A percentile compares a stretch with the other conserved stretches of the same genome.
Evolutionary conservation across 1,284 basidiomycete genomes (phyloP).

Genomic region (Pterula multifida): DNA sequence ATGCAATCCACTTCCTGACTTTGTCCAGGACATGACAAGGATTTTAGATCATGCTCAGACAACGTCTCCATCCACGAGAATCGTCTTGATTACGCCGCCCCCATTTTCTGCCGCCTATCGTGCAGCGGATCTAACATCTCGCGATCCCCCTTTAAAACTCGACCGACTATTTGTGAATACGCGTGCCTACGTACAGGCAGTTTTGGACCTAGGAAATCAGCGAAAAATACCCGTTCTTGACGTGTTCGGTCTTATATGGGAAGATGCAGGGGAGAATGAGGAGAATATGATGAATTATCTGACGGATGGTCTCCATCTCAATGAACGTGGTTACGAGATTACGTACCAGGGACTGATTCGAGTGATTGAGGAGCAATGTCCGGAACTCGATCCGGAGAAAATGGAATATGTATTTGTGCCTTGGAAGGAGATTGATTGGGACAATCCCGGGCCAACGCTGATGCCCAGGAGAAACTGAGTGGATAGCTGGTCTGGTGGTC

Average conservation of each 20-base stretch:
- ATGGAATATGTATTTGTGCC: slow-evolving; percentile 39
- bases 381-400: slow-evolving; percentile 59
- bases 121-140: slow-evolving; percentile 29
- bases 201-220: slow-evolving; percentile 43
- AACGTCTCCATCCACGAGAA: slow-evolving; percentile 60
- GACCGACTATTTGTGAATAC: slow-evolving; percentile 56
- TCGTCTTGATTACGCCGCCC: slow-evolving; percentile 77
- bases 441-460: slow-evolving; percentile 21
- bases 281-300: slow-evolving; percentile 36
- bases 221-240: slow-evolving; percentile 53
- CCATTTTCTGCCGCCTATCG: slow-evolving; percentile 62
- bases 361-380: slow-evolving; percentile 43
- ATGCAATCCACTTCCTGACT: slow-evolving; percentile 42
- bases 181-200: slow-evolving; percentile 57
- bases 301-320: slow-evolving; percentile 72
- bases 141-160: slow-evolving; percentile 30
- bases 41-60: slow-evolving; percentile 49
- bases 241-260: slow-evolving; percentile 56
- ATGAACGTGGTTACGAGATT: slow-evolving; percentile 55
- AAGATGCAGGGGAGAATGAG: slow-evolving; percentile 50
- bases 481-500: not conserved
- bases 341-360: slow-evolving; percentile 51
- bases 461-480: slow-evolving; percentile 13
- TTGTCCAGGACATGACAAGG: slow-evolving; percentile 57
- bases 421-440: slow-evolving; percentile 30